Evolutionary conservation across 2,329 filamentous ascomycete genomes (phyloP), one percentile per base, ranked within the genome.

Genomic region (Pseudogymnoascus sp.): DNA sequence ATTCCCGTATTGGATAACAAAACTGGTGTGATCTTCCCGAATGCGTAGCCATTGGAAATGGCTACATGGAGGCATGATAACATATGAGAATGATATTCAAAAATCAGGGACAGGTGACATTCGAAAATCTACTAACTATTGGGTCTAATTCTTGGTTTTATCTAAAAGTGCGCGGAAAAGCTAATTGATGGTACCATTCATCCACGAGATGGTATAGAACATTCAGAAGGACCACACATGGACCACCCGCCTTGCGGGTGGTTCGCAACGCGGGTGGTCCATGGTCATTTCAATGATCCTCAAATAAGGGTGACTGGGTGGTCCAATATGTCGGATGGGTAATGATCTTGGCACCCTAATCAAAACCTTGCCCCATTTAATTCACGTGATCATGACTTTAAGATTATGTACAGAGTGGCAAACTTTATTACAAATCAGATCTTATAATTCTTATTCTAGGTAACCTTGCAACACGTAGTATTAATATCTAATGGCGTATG

Each of bases 31-130:
- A 21, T 62, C 65, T 35, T 63, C 21, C 43, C 63, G 33, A 12
- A 67, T 26, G 37, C 58, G 65, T 21, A 67, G 62, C 65, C 61
- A 67, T 35, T 65, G 60, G 64, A 66, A 63, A 61, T 60, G 58
- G 23, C 16, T 23, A 21, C 58, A 60, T 8, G 29, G n/a, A 35
- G 29, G 6, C 58, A 60, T 60, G 5, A 19, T 16, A 16, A 38
- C n/a, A 38, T 38, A 4, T 16, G 37, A 38, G 14, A 16, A 37
- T 37, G 33, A 16, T 38, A 38, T n/a, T n/a, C n/a, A n/a, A n/a
- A n/a, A n/a, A n/a, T n/a, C n/a, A 37, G 35, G 11, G 12, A 37
- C 12, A 37, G 35, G 3, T 37, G 12, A 6, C n/a, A 37, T 38
- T 38, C n/a, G 37, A 5, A 38, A 38, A n/a, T 6, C n/a, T 38